A percentile compares a stretch with the other conserved stretches of the same genome.
Evolutionary conservation across 805 yeast species (phyloP).

Genomic region (Soucietia sequanensis): DNA sequence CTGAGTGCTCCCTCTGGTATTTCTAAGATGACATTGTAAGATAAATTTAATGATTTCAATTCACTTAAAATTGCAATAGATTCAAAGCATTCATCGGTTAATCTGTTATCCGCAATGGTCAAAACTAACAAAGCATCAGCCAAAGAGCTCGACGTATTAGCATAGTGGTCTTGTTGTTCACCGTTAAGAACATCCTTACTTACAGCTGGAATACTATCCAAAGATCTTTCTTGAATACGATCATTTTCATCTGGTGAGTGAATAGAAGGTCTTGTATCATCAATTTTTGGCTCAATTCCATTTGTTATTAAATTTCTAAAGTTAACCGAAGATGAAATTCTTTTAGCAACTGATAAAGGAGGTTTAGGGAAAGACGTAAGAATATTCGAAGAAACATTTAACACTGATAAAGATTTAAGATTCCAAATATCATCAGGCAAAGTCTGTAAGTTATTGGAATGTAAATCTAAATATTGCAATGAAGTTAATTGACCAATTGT

Average conservation of each 20-base stretch:
- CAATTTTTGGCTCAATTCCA: neutral
- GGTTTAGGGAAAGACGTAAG: slow-evolving; percentile 60
- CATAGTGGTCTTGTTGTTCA: neutral
- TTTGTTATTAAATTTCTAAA: slow-evolving; percentile 12
- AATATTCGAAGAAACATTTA: slow-evolving; percentile 75
- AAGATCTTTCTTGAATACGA: neutral
- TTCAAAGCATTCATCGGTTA: slow-evolving; percentile 75
- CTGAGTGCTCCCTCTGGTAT: slow-evolving; percentile 72
- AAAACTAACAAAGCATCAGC: slow-evolving; percentile 56
- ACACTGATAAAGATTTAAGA: slow-evolving; percentile 49
- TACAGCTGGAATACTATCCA: neutral
- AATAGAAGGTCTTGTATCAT: slow-evolving; percentile 5
- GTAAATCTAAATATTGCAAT: slow-evolving; percentile 71
- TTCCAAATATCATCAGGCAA: slow-evolving; percentile 70
- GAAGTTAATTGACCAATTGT: slow-evolving; percentile 59
- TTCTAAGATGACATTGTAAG: slow-evolving; percentile 83
- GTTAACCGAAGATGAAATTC: slow-evolving; percentile 29
- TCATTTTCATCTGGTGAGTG: slow-evolving; percentile 1
- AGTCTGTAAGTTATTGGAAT: slow-evolving; percentile 74
- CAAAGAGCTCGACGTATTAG: slow-evolving; percentile 22
- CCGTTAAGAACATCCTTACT: neutral
- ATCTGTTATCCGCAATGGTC: slow-evolving; percentile 77
- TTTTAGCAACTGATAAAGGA: slow-evolving; percentile 30
- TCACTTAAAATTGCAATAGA: slow-evolving; percentile 57
- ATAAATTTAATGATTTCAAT: slow-evolving; percentile 64